Evolutionary conservation across 2,329 filamentous ascomycete species (phyloP).

Genomic region (Daldinia sp.): DNA sequence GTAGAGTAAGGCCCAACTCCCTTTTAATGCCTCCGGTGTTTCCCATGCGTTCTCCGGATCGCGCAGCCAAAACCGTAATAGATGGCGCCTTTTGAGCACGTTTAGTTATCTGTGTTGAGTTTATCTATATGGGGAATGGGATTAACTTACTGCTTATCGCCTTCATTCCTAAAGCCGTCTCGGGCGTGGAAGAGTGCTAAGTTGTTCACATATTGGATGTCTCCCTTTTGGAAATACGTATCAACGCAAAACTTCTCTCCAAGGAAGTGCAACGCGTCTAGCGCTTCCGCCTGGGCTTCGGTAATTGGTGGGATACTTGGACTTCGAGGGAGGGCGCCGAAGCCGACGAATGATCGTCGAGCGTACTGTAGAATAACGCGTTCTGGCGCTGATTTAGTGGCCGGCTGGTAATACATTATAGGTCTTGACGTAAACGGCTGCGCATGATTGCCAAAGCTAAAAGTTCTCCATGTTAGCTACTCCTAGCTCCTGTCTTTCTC

Average conservation of each 20-base stretch:
- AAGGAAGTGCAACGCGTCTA: conserved; percentile 60
- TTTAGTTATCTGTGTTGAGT: conserved; percentile 46
- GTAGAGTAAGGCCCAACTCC: conserved; percentile 63
- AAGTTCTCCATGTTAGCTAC: conserved; percentile 56
- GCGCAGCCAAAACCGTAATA: conserved; percentile 60
- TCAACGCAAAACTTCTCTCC: conserved; percentile 56
- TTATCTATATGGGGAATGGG: conserved; percentile 46
- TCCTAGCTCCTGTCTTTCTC: neutral
- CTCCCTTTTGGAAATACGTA: conserved; percentile 58
- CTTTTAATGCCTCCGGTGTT: conserved; percentile 54
- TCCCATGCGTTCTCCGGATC: conserved; percentile 60
- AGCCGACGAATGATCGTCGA: conserved; percentile 66
- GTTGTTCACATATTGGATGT: conserved; percentile 65
- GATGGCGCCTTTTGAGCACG: conserved; percentile 52
- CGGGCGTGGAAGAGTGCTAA: conserved; percentile 62
- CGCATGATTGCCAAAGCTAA: conserved; percentile 53
- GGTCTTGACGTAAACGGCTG: conserved; percentile 59
- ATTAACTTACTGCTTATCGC: conserved; percentile 56
- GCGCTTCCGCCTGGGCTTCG: conserved; percentile 61
- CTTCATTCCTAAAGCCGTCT: conserved; percentile 56
- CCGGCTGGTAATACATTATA: conserved; percentile 64
- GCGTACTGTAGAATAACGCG: conserved; percentile 68
- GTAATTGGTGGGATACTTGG: conserved; percentile 63
- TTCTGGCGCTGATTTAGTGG: conserved; percentile 55
- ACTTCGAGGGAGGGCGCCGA: conserved; percentile 61